Percentiles rank a stretch among this genome's conserved stretches.
These are phyloP conservation scores for Eimeria necatrix DNA, from an alignment of 169 alveolate genomes.

Conservation along the genomic window DNA sequence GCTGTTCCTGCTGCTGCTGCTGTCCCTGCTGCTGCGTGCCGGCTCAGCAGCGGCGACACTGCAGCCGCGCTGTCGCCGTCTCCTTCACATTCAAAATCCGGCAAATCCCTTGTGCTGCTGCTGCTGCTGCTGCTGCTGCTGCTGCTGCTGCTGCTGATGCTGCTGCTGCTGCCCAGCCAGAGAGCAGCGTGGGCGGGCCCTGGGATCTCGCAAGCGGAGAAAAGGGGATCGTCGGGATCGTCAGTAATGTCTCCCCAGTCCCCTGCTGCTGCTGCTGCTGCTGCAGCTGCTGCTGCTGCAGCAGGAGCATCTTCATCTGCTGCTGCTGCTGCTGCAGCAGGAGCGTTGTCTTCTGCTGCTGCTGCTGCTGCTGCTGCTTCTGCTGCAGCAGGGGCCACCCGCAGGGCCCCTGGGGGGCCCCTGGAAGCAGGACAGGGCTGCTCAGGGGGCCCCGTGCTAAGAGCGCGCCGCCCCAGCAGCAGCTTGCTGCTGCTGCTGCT, in stretches of 20 bases:
- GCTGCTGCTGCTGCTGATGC: neutral
- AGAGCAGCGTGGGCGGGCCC: slow-evolving; percentile 7
- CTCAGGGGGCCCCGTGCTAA: no score
- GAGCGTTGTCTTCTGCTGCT: neutral
- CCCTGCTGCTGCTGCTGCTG: neutral
- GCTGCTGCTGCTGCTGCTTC: neutral
- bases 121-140: neutral
- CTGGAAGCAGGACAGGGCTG: neutral
- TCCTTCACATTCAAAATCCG: neutral
- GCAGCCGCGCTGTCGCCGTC: neutral
- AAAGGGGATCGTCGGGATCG: neutral
- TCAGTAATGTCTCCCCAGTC: neutral
- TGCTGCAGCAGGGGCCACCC: neutral
- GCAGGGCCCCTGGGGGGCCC: neutral
- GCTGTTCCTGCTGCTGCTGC: neutral
- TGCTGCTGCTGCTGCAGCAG: no score
- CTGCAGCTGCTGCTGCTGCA: neutral
- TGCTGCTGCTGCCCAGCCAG: neutral
- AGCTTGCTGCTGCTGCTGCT: neutral
- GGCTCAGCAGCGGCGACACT: neutral
- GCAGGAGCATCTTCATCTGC: no score
- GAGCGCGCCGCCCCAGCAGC: neutral
- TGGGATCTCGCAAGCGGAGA: neutral
- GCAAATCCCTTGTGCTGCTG: neutral
- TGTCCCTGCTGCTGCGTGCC: neutral